phyloP scores from a whole-genome alignment of 176 grass and related monocot species.

The Ananas comosus region DNA sequence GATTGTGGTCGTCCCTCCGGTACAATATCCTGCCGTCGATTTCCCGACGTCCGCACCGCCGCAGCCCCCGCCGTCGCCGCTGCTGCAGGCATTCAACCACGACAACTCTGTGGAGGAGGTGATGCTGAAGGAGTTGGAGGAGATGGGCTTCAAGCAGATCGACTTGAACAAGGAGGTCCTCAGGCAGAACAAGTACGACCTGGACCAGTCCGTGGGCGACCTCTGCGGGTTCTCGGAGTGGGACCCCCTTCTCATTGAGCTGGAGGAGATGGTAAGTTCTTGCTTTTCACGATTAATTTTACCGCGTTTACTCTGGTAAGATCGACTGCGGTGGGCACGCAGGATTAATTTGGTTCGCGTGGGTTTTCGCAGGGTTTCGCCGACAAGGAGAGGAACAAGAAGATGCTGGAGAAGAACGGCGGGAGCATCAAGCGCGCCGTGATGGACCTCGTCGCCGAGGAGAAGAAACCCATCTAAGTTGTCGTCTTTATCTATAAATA shows the following conservation, averaged over 20 bases:
- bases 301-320: too few species aligned
- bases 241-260: slow-evolving; percentile 52
- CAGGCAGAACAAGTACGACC: slow-evolving; percentile 46
- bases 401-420: slow-evolving; percentile 23
- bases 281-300: background rate
- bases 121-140: slow-evolving; percentile 46
- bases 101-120: slow-evolving; percentile 34
- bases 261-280: slow-evolving; percentile 49
- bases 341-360: background rate
- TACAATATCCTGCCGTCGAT: slow-evolving; percentile 15
- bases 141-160: slow-evolving; percentile 55
- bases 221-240: slow-evolving; percentile 53
- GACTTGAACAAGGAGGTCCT: slow-evolving; percentile 80
- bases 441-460: slow-evolving; percentile 29
- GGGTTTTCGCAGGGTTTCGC: slow-evolving; percentile 36
- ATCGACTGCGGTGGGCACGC: too few species aligned
- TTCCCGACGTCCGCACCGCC: background rate
- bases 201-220: slow-evolving; percentile 50
- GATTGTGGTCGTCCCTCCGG: background rate
- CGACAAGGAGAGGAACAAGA: slow-evolving; percentile 44
- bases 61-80: background rate
- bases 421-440: slow-evolving; percentile 60
- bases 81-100: background rate
- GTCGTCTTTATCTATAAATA: background rate
- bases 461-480: slow-evolving; percentile 33